Conservation (phyloP, 352 stramenopile species). For the Phytophthora aleatoria region DNA sequence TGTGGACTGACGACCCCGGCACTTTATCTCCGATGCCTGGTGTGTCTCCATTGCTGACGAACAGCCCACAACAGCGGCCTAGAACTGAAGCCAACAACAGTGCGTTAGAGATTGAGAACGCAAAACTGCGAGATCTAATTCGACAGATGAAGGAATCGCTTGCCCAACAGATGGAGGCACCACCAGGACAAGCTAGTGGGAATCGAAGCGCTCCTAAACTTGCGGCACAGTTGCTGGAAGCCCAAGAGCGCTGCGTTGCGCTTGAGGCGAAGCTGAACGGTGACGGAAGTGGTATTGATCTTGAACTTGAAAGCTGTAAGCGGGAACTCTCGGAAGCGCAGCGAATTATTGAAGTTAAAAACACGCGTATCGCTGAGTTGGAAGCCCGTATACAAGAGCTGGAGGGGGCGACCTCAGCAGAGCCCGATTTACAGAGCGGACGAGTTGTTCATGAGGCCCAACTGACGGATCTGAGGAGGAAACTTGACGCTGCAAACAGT, state of each 20-base stretch:
- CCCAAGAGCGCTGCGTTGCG: slow-evolving; percentile 45
- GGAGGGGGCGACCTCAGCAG: slow-evolving; percentile 6
- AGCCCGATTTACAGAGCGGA: slow-evolving; percentile 21
- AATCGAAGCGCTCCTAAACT: slow-evolving; percentile 29
- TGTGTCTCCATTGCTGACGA: slow-evolving; percentile 56
- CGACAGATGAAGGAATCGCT: slow-evolving; percentile 79
- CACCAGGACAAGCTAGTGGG: slow-evolving; percentile 8
- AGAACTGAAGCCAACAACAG: slow-evolving; percentile 3
- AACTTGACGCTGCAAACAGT: slow-evolving; percentile 47
- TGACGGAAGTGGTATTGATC: background rate
- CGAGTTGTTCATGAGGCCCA: slow-evolving; percentile 39
- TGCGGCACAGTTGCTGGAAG: slow-evolving; percentile 33
- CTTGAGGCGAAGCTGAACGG: slow-evolving; percentile 48
- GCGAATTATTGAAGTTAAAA: slow-evolving; percentile 46
- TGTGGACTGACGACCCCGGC: slow-evolving; percentile 76
- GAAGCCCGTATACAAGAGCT: slow-evolving; percentile 38
- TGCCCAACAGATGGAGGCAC: slow-evolving; percentile 40
- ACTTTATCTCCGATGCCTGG: slow-evolving; percentile 53
- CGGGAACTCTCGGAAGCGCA: slow-evolving; percentile 53
- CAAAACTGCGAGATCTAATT: slow-evolving; percentile 74
- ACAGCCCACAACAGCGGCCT: slow-evolving; percentile 35
- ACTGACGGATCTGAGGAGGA: slow-evolving; percentile 45
- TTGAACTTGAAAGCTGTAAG: slow-evolving; percentile 48
- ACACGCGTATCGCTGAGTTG: slow-evolving; percentile 47
- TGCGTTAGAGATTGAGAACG: slow-evolving; percentile 59